Evolutionary conservation across 1,284 basidiomycete genomes (phyloP).

Genomic region (Heterobasidion irregulare): DNA sequence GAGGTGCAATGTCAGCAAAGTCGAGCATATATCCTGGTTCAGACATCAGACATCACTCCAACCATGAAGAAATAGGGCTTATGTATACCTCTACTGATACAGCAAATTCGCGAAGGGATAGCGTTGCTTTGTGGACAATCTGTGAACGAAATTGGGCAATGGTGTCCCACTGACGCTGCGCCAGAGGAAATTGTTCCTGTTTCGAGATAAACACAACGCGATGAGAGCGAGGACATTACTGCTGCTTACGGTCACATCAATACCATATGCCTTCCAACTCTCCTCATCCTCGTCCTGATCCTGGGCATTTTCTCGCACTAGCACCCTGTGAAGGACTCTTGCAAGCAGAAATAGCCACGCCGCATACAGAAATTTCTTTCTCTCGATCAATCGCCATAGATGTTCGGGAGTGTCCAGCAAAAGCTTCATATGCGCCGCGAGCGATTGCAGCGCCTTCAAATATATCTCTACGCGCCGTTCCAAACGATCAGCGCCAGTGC

Average conservation of each 20-base stretch:
- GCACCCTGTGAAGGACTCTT: constrained; percentile 67
- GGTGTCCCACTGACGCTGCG: constrained; percentile 85
- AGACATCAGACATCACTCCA: constrained; percentile 4
- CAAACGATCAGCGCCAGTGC: not conserved
- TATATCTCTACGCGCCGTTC: constrained; percentile 42
- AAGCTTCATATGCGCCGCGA: constrained; percentile 83
- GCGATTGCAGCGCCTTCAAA: constrained; percentile 60
- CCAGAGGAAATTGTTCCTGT: constrained; percentile 74
- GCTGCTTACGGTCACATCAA: constrained; percentile 47
- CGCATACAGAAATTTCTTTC: constrained; percentile 70
- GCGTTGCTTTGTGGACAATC: constrained; percentile 75
- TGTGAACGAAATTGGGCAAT: constrained; percentile 78
- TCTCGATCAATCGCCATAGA: constrained; percentile 78
- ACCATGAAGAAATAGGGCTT: constrained; percentile 2
- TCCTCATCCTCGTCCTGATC: constrained; percentile 57
- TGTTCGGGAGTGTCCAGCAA: constrained; percentile 85
- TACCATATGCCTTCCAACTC: constrained; percentile 51
- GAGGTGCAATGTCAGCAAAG: constrained; percentile 73
- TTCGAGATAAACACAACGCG: constrained; percentile 6
- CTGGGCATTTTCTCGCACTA: constrained; percentile 49
- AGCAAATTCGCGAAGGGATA: constrained; percentile 56
- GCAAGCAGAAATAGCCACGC: constrained; percentile 85
- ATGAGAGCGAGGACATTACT: not conserved
- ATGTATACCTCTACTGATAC: constrained; percentile 38
- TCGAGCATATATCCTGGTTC: constrained; percentile 60